These are phyloP conservation scores for Ophiostoma ulmi DNA, from an alignment of 2,329 filamentous ascomycete genomes.

Conservation along the genomic window DNA sequence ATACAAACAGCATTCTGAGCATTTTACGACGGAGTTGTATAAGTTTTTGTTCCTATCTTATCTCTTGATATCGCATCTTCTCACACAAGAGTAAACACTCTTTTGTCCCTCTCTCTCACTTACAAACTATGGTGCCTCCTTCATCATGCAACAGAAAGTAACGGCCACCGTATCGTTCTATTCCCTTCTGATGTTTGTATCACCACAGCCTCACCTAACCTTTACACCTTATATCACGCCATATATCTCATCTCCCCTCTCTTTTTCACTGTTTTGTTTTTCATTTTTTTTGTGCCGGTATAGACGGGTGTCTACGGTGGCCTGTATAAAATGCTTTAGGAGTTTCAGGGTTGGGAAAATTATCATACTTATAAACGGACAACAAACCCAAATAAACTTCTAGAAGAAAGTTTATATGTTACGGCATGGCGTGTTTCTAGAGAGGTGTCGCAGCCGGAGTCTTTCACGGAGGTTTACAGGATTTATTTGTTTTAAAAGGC, in stretches of 20 bases:
- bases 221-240: neutral
- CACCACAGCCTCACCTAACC: neutral
- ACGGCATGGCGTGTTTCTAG: neutral
- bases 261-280: neutral
- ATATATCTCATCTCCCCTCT: neutral
- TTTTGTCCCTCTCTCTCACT: neutral
- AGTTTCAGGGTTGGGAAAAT: constrained; percentile 5
- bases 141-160: neutral
- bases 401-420: neutral
- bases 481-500: neutral
- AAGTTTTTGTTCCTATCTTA: constrained; percentile 2
- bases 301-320: neutral
- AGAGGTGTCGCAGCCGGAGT: neutral
- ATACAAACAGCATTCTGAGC: constrained; percentile 1
- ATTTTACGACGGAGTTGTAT: constrained; percentile 4
- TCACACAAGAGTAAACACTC: constrained; percentile 2
- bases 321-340: neutral
- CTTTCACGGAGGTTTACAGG: neutral
- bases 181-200: neutral
- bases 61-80: constrained; percentile 5
- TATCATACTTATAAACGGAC: neutral
- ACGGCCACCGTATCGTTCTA: neutral
- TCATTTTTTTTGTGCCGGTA: neutral
- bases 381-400: constrained; percentile 7
- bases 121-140: neutral